These are phyloP conservation scores for Waltergamsia citrina DNA, from an alignment of 2,329 filamentous ascomycete genomes.

Conservation along the genomic window DNA sequence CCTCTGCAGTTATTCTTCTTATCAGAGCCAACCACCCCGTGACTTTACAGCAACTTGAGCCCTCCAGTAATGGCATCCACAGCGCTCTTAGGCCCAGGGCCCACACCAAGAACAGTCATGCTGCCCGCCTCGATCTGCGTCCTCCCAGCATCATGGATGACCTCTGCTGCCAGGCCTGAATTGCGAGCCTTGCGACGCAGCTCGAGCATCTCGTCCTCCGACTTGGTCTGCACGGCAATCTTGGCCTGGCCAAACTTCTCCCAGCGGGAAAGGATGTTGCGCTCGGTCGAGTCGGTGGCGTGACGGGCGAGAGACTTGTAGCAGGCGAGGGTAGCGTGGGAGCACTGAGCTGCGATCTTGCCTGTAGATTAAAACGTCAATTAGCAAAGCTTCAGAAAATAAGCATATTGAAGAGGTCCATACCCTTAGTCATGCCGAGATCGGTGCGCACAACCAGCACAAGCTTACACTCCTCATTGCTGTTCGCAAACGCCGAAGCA, in stretches of 20 bases:
- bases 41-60: conserved; percentile 64
- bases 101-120: conserved; percentile 81
- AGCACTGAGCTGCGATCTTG: conserved; percentile 94
- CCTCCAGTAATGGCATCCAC: conserved; percentile 80
- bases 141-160: conserved; percentile 90
- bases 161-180: conserved; percentile 76
- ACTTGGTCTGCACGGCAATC: conserved; percentile 83
- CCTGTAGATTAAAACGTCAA: conserved; percentile 42
- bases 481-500: conserved; percentile 16
- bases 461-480: conserved; percentile 81
- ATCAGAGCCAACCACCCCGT: not conserved
- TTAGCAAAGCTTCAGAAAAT: not conserved
- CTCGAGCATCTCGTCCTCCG: conserved; percentile 69
- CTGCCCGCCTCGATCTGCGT: conserved; percentile 95
- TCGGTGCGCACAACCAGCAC: conserved; percentile 89
- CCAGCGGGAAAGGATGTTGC: conserved; percentile 69
- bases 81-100: conserved; percentile 72
- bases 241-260: conserved; percentile 83
- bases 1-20: too few species aligned
- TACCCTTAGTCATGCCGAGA: conserved; percentile 95
- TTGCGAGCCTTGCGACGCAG: conserved; percentile 71
- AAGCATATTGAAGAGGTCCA: conserved; percentile 10
- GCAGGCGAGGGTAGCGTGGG: conserved; percentile 93
- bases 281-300: conserved; percentile 42
- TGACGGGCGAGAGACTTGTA: conserved; percentile 71